Percentiles rank a stretch among this genome's conserved stretches.
phyloP scores from a whole-genome alignment of 2,329 filamentous ascomycete genomes.

The Aschersonia sp. region DNA sequence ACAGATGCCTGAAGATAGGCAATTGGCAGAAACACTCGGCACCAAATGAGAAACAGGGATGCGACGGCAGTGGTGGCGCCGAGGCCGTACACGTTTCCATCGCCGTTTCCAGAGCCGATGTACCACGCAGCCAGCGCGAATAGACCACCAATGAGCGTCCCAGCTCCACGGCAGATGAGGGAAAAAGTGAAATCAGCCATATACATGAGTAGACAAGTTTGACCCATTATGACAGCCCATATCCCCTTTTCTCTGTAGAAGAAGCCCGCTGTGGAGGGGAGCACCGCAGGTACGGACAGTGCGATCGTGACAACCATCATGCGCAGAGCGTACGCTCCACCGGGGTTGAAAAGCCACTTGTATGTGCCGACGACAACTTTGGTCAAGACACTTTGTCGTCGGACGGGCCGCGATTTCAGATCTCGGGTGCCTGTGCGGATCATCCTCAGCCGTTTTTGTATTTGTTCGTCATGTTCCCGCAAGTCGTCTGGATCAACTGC shows the following conservation, averaged over 20 bases:
- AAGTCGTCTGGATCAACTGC: slow-evolving; percentile 8
- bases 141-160: slow-evolving; percentile 30
- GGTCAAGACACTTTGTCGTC: slow-evolving; percentile 8
- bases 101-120: slow-evolving; percentile 30
- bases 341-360: slow-evolving; percentile 25
- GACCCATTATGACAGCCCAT: slow-evolving; percentile 36
- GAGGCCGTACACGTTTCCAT: slow-evolving; percentile 34
- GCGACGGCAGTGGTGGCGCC: slow-evolving; percentile 27
- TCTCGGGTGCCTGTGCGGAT: slow-evolving; percentile 14
- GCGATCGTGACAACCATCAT: slow-evolving; percentile 32
- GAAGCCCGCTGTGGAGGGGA: slow-evolving; percentile 30
- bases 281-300: slow-evolving; percentile 22
- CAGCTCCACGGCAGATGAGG: slow-evolving; percentile 22
- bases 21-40: slow-evolving; percentile 17
- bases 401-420: background rate
- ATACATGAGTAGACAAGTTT: slow-evolving; percentile 31
- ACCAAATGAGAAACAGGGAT: slow-evolving; percentile 19
- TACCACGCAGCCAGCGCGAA: slow-evolving; percentile 35
- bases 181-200: slow-evolving; percentile 35
- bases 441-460: slow-evolving; percentile 19
- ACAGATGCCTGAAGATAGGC: slow-evolving; percentile 14
- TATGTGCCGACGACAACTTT: slow-evolving; percentile 15
- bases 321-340: slow-evolving; percentile 30
- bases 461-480: slow-evolving; percentile 17
- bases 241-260: slow-evolving; percentile 36